Evolutionary conservation across 179 eudicot species (phyloP), one percentile per base, ranked within the genome.

Genomic region (Gypsophila paniculata): DNA sequence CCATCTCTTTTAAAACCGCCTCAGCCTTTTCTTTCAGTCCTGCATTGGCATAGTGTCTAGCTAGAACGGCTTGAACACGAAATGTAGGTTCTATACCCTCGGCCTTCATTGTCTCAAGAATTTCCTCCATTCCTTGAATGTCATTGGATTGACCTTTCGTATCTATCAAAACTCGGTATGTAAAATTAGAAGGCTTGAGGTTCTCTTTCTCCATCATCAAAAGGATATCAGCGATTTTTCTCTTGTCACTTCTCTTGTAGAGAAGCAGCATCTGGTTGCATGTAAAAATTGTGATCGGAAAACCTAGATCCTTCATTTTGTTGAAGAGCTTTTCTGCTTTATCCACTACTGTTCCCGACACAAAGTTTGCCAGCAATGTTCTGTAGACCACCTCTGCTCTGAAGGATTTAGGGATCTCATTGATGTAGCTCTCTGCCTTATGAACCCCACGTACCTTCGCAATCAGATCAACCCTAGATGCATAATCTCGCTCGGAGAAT

Each of bases 101-200:
- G 44, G 89, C 86, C 80, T 86, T 87, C 96, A 95, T 92, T 13
- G 93, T 80, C 77, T 88, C 97, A 26, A 90, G 64, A 77, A 95
- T 71, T 83, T 87, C 83, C 42, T 95, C 97, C 96, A 95, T 89
- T 38, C 96, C 97, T 18, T 61, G 19, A 1, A 90, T 80, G 76
- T 95, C 97, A 64, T 85, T 83, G 0, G 83, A 61, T 59, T 71
- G 83, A 38, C 97, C 96, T 80, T 95, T 95, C 74, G 83, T 77
- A 74, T 92, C 96, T 55, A 95, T 84, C 75, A 95, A 83, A 26
- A 92, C 10, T 74, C 70, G 76, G 81, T 90, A 95, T 57, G 99
- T 92, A 79, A 84, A 80, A 29, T 22, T 69, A 55, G 88, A 38
- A 5, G 96, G 93, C 62, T 88, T 87, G 42, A 92, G 77, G 70